Conservation (phyloP, 805 yeast genomes). For the Kregervanrija pseudodelftensis region DNA sequence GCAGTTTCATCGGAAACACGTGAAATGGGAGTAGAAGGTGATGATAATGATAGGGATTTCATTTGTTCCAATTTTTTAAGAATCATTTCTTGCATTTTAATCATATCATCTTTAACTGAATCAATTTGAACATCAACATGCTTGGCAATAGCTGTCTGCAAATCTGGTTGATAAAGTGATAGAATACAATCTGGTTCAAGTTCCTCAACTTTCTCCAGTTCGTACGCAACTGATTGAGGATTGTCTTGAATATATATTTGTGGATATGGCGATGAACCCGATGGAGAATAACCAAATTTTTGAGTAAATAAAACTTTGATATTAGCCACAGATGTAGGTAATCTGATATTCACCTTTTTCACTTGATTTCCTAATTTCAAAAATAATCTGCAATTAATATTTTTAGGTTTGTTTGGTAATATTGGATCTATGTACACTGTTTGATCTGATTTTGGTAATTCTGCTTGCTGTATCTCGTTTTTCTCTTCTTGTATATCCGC, state of each 20-base stretch:
- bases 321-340: constrained; percentile 45
- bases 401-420: too few species aligned
- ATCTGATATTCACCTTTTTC: constrained; percentile 41
- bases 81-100: constrained; percentile 20
- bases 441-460: too few species aligned
- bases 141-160: constrained; percentile 16
- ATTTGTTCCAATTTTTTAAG: constrained; percentile 17
- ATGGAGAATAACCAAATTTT: constrained; percentile 75
- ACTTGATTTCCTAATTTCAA: constrained; percentile 46
- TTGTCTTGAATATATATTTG: constrained; percentile 68
- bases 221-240: constrained; percentile 56
- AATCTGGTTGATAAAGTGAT: constrained; percentile 43
- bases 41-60: constrained; percentile 1
- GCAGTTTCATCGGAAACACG: constrained; percentile 6
- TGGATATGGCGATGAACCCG: constrained; percentile 47
- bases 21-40: neutral
- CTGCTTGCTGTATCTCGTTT: neutral
- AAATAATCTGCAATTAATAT: constrained; percentile 28
- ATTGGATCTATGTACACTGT: too few species aligned
- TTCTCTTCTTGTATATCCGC: neutral
- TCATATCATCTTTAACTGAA: constrained; percentile 21
- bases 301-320: constrained; percentile 74
- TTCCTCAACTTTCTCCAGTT: constrained; percentile 70
- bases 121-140: constrained; percentile 24
- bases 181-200: constrained; percentile 54